Base-by-base conservation (phyloP, 768 basidiomycete species). In the Gloeostereum incarnatum region DNA sequence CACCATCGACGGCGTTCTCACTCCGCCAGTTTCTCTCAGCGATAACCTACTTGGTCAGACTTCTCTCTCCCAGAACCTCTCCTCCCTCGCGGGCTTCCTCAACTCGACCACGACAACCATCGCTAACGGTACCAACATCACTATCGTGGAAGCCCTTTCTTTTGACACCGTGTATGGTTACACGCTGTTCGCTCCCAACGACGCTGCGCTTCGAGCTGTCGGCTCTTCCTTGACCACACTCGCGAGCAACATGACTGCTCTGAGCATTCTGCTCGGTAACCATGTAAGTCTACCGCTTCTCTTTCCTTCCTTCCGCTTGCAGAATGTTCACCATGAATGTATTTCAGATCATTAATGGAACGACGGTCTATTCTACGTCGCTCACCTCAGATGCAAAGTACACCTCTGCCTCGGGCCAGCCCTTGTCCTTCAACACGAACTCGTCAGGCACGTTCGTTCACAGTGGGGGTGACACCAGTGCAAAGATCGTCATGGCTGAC, bases 141-240 rank as follows among this genome's bases (percentile, higher is more conserved):
- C 71, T 0, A 51, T 59, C 8, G 47, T 57, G 27, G 43, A 65
- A n/a, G n/a, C n/a, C n/a, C n/a, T 38, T 31, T 54, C 34, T 36
- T 55, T 74, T 19, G 50, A 65, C 23, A 48, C 55, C 1, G 55
- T 68, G 1, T 53, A 44, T 18, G 85, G 82, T 2, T 63, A 79
- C 43, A 87, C 85, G 1, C 45, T 85, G 27, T 85, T 87, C 49
- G 71, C 76, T 3, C 84, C 85, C 6, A 67, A 58, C 41, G 63
- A 79, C 46, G 54, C 55, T 4, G 81, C 73, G 5, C 39, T 83
- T 22, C 49, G 49, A 26, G 53, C 59, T 0, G 60, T 62, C 0
- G 55, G 60, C 21, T 52, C 62, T 30, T 41, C 49, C 3, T 45
- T 65, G 35, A 27, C 61, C 21, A 38, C 58, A 24, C 43, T 67